A percentile compares a stretch with the other conserved stretches of the same genome.
Conservation (phyloP, 208 protist genomes). For the Trichomonas gallinae region DNA sequence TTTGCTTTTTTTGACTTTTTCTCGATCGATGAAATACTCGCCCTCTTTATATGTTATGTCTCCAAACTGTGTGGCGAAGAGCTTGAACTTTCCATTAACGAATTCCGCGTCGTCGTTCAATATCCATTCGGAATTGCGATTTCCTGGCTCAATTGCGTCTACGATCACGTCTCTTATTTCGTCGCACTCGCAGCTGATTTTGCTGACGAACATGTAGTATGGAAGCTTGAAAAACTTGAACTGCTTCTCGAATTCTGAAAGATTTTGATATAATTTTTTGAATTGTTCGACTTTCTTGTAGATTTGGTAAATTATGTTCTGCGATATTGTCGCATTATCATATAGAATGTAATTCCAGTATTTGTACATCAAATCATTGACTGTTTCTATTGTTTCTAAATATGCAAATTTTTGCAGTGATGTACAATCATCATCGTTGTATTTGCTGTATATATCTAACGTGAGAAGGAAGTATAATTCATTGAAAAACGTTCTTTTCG, state of each 20-base stretch:
- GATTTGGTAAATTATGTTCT: background rate
- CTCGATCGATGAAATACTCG: background rate
- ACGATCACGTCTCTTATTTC: background rate
- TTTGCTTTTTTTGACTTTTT: background rate
- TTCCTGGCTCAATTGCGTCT: background rate
- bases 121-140: background rate
- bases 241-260: background rate
- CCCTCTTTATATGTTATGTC: background rate
- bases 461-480: background rate
- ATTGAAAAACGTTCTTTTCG: background rate
- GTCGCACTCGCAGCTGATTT: background rate
- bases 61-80: background rate
- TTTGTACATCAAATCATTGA: background rate
- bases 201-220: background rate
- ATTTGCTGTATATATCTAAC: background rate
- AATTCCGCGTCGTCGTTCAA: background rate
- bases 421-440: background rate
- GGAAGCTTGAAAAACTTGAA: background rate
- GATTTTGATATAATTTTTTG: background rate
- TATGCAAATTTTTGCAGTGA: background rate
- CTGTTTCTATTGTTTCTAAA: background rate
- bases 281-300: background rate
- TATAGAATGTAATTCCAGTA: background rate
- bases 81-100: background rate
- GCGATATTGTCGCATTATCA: background rate